Evolutionary conservation across 2,329 filamentous ascomycete species (phyloP).

Genomic region (Diplocarpon mali): DNA sequence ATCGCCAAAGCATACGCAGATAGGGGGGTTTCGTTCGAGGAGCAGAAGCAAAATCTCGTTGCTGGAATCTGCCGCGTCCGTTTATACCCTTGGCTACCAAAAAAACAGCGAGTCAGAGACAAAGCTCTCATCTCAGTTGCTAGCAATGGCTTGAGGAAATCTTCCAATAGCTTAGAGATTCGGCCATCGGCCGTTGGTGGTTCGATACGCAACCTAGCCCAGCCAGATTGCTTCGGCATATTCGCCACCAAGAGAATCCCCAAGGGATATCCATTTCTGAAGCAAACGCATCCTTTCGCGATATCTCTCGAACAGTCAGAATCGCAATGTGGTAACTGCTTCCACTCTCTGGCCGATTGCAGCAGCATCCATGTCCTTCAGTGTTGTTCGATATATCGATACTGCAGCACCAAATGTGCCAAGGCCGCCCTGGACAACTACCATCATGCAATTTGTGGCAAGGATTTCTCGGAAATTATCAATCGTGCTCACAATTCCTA

Average conservation of each 20-base stretch:
- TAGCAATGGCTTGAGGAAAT: slow-evolving; percentile 1
- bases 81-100: slow-evolving; percentile 3
- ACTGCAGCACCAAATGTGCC: slow-evolving; percentile 2
- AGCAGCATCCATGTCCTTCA: not conserved
- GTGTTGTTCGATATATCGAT: slow-evolving; percentile 1
- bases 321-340: slow-evolving; percentile 4
- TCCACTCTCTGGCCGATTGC: not conserved
- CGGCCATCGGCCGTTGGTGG: not conserved
- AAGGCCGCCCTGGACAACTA: slow-evolving; percentile 1
- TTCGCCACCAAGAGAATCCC: slow-evolving; percentile 6
- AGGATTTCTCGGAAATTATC: slow-evolving; percentile 1
- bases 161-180: slow-evolving; percentile 1
- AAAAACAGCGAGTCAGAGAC: not conserved
- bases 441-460: slow-evolving; percentile 1
- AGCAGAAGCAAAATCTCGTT: not conserved
- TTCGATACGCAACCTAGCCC: not conserved
- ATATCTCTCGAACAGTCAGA: slow-evolving; percentile 4
- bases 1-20: not conserved
- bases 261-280: slow-evolving; percentile 2
- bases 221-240: not conserved
- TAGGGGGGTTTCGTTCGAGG: not conserved
- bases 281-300: slow-evolving; percentile 3
- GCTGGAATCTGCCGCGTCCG: not conserved
- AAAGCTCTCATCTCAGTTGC: not conserved
- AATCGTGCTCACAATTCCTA: slow-evolving; percentile 1